Conservation (phyloP, 768 basidiomycete genomes). For the Lactarius deliciosus region DNA sequence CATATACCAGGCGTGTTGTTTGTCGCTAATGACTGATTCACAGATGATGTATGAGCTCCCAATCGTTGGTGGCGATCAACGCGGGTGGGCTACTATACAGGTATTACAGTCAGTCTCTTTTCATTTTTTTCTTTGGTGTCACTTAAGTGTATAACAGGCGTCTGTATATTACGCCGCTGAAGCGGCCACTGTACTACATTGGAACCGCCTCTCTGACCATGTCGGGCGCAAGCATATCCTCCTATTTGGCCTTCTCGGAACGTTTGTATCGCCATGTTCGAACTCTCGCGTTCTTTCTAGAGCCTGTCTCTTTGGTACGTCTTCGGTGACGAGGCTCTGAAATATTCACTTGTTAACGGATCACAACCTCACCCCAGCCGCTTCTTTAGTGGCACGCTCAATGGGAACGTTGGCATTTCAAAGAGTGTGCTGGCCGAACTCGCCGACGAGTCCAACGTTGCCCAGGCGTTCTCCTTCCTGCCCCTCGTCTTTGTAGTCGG, state of each 20-base stretch:
- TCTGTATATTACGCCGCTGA: slow-evolving; percentile 49
- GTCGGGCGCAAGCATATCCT: slow-evolving; percentile 48
- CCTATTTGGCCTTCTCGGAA: slow-evolving; percentile 38
- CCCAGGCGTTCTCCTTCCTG: slow-evolving; percentile 32
- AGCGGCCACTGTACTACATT: slow-evolving; percentile 45
- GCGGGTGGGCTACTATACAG: slow-evolving; percentile 49
- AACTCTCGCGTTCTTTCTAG: slow-evolving; percentile 38
- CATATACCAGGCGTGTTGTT: too few species aligned
- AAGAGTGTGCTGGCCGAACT: slow-evolving; percentile 68
- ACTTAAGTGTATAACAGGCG: slow-evolving; percentile 34
- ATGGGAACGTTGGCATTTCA: slow-evolving; percentile 49
- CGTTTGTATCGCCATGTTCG: slow-evolving; percentile 38
- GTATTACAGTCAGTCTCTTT: slow-evolving; percentile 43
- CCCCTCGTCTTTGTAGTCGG: slow-evolving; percentile 31
- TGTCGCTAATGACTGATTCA: too few species aligned
- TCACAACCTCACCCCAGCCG: not conserved
- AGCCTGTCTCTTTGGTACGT: slow-evolving; percentile 32
- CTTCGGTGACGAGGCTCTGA: not conserved
- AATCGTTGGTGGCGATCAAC: slow-evolving; percentile 45
- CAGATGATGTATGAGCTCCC: slow-evolving; percentile 35
- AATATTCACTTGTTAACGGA: not conserved
- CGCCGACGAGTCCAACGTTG: slow-evolving; percentile 43
- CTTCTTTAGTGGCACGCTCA: not conserved
- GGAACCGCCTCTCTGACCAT: slow-evolving; percentile 46
- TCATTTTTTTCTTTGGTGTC: not conserved